Conservation (phyloP, 2,329 filamentous ascomycete genomes). For the Cucurbitaria berberidis region DNA sequence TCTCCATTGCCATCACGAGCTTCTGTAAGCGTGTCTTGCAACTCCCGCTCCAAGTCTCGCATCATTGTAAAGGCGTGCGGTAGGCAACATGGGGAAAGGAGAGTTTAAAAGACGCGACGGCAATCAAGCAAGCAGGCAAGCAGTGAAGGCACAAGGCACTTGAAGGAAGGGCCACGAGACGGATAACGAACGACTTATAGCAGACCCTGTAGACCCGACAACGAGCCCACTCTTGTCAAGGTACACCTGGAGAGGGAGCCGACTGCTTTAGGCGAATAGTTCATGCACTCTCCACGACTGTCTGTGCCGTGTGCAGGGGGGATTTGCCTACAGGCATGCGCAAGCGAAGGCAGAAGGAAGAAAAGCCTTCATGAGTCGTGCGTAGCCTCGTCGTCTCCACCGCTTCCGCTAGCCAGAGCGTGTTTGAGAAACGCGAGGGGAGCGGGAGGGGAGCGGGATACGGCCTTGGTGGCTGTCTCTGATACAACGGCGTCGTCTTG, state of each 20-base stretch:
- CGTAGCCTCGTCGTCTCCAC: slow-evolving; percentile 8
- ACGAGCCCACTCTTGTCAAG: slow-evolving; percentile 3
- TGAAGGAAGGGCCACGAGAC: slow-evolving; percentile 6
- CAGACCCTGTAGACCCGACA: not conserved
- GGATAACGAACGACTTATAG: slow-evolving; percentile 12
- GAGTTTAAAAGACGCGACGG: slow-evolving; percentile 10
- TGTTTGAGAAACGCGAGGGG: slow-evolving; percentile 15
- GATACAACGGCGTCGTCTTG: slow-evolving; percentile 22
- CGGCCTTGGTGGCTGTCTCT: slow-evolving; percentile 19
- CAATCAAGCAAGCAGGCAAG: no score
- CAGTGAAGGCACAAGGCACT: slow-evolving; percentile 7
- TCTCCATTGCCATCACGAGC: slow-evolving; percentile 23
- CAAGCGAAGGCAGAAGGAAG: slow-evolving; percentile 27
- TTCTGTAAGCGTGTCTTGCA: slow-evolving; percentile 23
- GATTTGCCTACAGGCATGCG: slow-evolving; percentile 17
- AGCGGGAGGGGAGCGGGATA: slow-evolving; percentile 20
- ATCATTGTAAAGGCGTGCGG: slow-evolving; percentile 22
- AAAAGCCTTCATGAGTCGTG: slow-evolving; percentile 24
- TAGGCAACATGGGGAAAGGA: slow-evolving; percentile 21
- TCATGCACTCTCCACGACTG: slow-evolving; percentile 24
- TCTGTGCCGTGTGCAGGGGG: slow-evolving; percentile 19
- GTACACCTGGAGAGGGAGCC: slow-evolving; percentile 10
- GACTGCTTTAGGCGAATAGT: slow-evolving; percentile 22
- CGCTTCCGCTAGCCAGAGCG: not conserved
- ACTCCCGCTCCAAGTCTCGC: slow-evolving; percentile 33